Evolutionary conservation across 2,329 filamentous ascomycete genomes (phyloP).

Genomic region (Calonectria hongkongensis): DNA sequence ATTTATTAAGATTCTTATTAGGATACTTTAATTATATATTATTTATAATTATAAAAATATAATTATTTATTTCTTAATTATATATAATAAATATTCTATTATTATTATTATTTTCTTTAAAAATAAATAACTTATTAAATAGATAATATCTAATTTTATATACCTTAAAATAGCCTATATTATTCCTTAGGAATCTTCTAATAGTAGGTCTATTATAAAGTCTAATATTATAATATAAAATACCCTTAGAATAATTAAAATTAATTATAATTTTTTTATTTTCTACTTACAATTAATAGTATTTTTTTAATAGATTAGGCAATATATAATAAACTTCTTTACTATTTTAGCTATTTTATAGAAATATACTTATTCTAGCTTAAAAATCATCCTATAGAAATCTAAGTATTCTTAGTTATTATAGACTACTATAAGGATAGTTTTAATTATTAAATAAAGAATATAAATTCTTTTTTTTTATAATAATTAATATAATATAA

Average conservation of each 20-base stretch:
- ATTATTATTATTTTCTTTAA: constrained; percentile 1
- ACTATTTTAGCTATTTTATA: neutral
- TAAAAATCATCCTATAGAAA: neutral
- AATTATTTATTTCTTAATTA: neutral
- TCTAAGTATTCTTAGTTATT: neutral
- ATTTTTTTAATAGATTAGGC: neutral
- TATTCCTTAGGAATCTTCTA: neutral
- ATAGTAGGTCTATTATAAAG: neutral
- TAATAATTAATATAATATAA: neutral
- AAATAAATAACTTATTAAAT: neutral
- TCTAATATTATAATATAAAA: neutral
- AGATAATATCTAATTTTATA: neutral
- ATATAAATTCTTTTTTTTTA: neutral
- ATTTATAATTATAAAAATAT: neutral
- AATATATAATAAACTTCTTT: neutral
- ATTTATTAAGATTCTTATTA: neutral
- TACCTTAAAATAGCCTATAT: neutral
- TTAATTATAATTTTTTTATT: neutral
- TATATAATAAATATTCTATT: neutral
- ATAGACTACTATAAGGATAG: neutral
- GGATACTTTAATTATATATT: neutral
- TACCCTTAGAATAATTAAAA: neutral
- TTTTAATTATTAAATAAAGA: neutral
- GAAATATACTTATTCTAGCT: neutral
- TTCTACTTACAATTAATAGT: neutral